Base-by-base conservation (phyloP, 2,329 filamentous ascomycete species). In the Aspergillus phoenicis region DNA sequence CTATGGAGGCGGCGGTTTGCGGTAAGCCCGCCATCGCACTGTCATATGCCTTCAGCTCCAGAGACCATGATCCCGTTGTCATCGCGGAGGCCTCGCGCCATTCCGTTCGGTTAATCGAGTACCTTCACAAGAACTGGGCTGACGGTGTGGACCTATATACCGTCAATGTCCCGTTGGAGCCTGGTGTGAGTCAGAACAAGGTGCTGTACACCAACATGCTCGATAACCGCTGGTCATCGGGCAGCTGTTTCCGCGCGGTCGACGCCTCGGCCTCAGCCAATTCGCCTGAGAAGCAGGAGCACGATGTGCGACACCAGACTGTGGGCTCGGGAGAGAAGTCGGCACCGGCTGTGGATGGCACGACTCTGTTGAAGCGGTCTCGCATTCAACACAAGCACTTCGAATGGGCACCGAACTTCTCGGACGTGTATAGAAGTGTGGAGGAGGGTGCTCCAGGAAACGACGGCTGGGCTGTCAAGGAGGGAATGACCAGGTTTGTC, bases 381-480 rank as follows among this genome's bases (percentile, higher is more conserved):
- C 79, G 83, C 30, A 88, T 92, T 73, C 84, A 82, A 59, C 91
- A 96, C 76, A 91, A 91, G 75, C 91, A 96, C 77, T 98, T 97
- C 82, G 96, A 94, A 78, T 98, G 95, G 95, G 87, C 91, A 52
- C 95, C 94, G 2, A 87, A 86, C 64, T 95, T 98, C 77, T 83
- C 86, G 36, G 93, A 96, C 76, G 92, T 98, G 2, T 92, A 92
- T 76, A 86, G 90, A 73, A 93, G 90, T 67, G 93, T 97, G n/a
- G 87, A 93, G 68, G 85, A 89, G 65, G 87, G 89, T 41, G 81
- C 83, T 33, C 90, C 91, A 4, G 93, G 93, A 3, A 96, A 92
- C 72, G 95, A 99, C 77, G 95, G 94, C 5, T 97, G 94, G 92
- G 89, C 89, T 38, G 91, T 99, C 24, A 90, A 90, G 74, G 88